Evolutionary conservation across 2,329 filamentous ascomycete species (phyloP).

Genomic region (Metarhizium humberi): DNA sequence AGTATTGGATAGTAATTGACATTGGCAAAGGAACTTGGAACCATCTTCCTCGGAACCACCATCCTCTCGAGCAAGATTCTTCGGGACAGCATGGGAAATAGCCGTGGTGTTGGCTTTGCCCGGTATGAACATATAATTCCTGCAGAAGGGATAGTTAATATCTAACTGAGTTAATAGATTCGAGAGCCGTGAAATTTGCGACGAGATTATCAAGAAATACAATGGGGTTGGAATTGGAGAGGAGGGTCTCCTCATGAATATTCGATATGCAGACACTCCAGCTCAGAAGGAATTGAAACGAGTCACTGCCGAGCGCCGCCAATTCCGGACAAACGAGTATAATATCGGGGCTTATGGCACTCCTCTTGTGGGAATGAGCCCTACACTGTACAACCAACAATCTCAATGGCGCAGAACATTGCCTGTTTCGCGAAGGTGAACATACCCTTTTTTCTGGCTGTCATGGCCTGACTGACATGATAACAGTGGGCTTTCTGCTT

Average conservation of each 20-base stretch:
- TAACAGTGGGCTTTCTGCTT: constrained; percentile 16
- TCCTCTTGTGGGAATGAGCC: constrained; percentile 45
- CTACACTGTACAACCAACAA: constrained; percentile 26
- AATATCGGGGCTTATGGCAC: constrained; percentile 64
- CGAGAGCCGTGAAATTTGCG: constrained; percentile 78
- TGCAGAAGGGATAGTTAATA: not conserved
- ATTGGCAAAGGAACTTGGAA: constrained; percentile 54
- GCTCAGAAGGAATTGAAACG: constrained; percentile 96
- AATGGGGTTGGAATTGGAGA: constrained; percentile 70
- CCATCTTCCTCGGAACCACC: constrained; percentile 69
- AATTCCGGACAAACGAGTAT: constrained; percentile 95
- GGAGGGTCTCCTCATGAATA: constrained; percentile 77
- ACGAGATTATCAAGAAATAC: constrained; percentile 78
- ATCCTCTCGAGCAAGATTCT: constrained; percentile 94
- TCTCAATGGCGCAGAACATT: constrained; percentile 26
- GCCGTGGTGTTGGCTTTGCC: constrained; percentile 94
- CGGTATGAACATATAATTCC: constrained; percentile 48
- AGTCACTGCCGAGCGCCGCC: constrained; percentile 86
- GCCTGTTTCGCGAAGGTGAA: constrained; percentile 21
- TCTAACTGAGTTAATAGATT: constrained; percentile 50
- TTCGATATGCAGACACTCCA: constrained; percentile 93
- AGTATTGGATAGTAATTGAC: constrained; percentile 6
- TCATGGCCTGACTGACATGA: constrained; percentile 4
- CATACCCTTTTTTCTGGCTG: constrained; percentile 3
- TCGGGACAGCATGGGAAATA: constrained; percentile 82